Base-by-base conservation (phyloP, 164 flowering plant genomes). In the Vitis amurensis region DNA sequence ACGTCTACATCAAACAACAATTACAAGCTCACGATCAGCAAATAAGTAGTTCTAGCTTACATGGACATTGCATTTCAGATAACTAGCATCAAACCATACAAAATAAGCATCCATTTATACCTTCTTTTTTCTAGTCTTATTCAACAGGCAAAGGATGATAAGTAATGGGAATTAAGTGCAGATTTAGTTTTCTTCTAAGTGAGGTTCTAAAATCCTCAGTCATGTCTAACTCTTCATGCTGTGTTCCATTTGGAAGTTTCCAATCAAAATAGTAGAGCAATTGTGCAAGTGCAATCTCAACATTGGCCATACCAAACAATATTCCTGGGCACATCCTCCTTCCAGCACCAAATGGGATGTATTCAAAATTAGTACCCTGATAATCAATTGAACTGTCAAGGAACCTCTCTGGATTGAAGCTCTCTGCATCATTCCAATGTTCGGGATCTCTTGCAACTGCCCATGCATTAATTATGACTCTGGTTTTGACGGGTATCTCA, bases 241-340 rank as follows among this genome's bases (percentile, higher is more conserved):
- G 47, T 9, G 10, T 52, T 13, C 72, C 57, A 17, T 31, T 12
- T 2, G 58, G 59, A 27, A 68, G 71, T 29, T 51, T 50, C 71
- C 71, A 68, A 29, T 50, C 64, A 48, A 49, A 68, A 57, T 68
- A 13, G 61, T 64, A 8, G 4, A 64, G 12, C 16, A 17, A 13
- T n/a, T 57, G 57, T 23, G 68, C 61, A 2, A 48, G 31, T 9
- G 49, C n/a, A 11, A 7, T 65, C 65, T 69, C 66, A 52, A 69
- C 11, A 30, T 30, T 47, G 4, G 64, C 47, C 11, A 50, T 2
- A 5, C 3, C 68, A 56, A 55, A 71, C 5, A 37, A 6, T 9
- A 14, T 48, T 17, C 68, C 68, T 5, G 73, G 68, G 11, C 73
- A 63, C 4, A 62, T 63, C 61, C 73, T 62, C 37, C 55, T 31